Base-by-base conservation (phyloP, 345 rosid species). In the Eucalyptus leucophloia region DNA sequence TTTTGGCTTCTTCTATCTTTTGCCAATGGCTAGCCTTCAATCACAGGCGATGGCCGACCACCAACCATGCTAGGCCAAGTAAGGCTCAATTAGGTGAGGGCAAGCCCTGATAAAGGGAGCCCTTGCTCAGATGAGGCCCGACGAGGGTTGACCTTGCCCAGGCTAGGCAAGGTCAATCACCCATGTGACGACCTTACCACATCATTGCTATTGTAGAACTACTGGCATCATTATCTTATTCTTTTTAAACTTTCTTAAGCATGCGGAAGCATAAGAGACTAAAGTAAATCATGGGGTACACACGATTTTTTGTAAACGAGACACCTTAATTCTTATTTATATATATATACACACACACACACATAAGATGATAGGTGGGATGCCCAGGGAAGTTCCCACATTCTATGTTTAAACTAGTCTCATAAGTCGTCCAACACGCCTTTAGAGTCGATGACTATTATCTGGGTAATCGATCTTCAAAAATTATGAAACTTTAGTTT, bases 251-350 rank as follows among this genome's bases (percentile, higher is more conserved):
- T 19, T 53, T 53, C 10, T 19, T 8, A 53, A 53, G 58, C 24
- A 19, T 19, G 10, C 10, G 0, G 0, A 53, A 53, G 58, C 1
- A 53, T 53, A 53, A 53, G 24, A 0, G 5, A 53, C 2, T 53
- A 19, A 53, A 53, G 58, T 0, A 53, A 53, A 53, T 53, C 58
- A 0, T 4, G 5, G 0, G 11, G 5, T 53, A 21, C 26, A 53
- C 1, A 0, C 0, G 2, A 21, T 53, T 53, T 19, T 53, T 0
- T 53, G 0, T 53, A 53, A 53, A 8, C 0, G 0, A 0, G 5
- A 1, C 58, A 53, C 58, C 10, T 53, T 53, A 19, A 1, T 18
- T 53, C 24, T 53, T 16, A 50, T 53, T 7, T 53, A 3, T 50
- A 3, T 50, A 16, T 51, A 51, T 51, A 49, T 14, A 44, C 0